These are phyloP conservation scores for Tetrahymena thermophila DNA, from an alignment of 73 alveolate genomes.

Conservation along the genomic window DNA sequence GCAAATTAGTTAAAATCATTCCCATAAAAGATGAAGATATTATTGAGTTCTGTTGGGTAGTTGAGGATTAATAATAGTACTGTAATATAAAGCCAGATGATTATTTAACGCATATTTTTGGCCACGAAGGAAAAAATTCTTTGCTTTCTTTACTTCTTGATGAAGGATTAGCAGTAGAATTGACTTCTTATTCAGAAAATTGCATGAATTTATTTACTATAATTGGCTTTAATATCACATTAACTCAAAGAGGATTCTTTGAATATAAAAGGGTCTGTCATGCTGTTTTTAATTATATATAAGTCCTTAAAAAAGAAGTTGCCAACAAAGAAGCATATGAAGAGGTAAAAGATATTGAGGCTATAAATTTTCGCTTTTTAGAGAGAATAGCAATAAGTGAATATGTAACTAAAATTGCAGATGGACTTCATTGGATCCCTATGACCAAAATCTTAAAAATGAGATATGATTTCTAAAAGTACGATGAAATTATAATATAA, in stretches of 20 bases:
- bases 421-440: not conserved
- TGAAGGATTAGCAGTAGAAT: constrained; percentile 66
- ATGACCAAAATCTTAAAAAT: not conserved
- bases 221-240: constrained; percentile 49
- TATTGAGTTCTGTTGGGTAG: constrained; percentile 6
- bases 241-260: constrained; percentile 85
- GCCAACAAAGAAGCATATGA: constrained; percentile 53
- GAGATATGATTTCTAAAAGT: not conserved
- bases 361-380: constrained; percentile 53
- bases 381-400: constrained; percentile 55
- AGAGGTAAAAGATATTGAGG: constrained; percentile 50
- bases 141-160: constrained; percentile 72
- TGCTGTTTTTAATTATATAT: constrained; percentile 50
- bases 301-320: constrained; percentile 55
- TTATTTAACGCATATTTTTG: constrained; percentile 73
- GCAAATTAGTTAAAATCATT: constrained; percentile 34
- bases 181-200: constrained; percentile 42
- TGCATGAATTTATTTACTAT: constrained; percentile 42
- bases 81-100: constrained; percentile 70
- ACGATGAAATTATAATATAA: not conserved
- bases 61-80: constrained; percentile 30
- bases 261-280: constrained; percentile 57
- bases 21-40: constrained; percentile 37
- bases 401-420: constrained; percentile 5
- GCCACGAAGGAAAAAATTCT: constrained; percentile 92